These are phyloP conservation scores for Aspergillus asperescens DNA, from an alignment of 495 filamentous ascomycete genomes.

Conservation along the genomic window DNA sequence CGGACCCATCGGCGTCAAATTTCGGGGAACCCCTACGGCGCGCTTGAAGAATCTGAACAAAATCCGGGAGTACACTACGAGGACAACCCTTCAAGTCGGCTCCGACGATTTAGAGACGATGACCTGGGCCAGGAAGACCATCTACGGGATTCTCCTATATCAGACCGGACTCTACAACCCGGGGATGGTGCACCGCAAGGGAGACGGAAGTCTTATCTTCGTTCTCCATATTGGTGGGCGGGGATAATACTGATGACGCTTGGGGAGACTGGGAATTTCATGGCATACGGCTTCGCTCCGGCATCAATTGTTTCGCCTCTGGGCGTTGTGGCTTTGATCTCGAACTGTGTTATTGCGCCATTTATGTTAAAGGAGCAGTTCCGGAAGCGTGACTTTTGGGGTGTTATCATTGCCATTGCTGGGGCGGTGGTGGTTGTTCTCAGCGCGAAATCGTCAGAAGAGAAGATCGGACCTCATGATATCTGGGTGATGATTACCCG, in stretches of 20 bases:
- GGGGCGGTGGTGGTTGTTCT: slow-evolving; percentile 92
- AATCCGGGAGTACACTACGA: slow-evolving; percentile 7
- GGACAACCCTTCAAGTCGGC: slow-evolving; percentile 21
- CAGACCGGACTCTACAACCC: slow-evolving; percentile 36
- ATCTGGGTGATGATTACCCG: slow-evolving; percentile 85
- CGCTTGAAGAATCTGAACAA: slow-evolving; percentile 31
- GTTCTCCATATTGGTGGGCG: slow-evolving; percentile 92
- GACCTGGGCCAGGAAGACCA: slow-evolving; percentile 17
- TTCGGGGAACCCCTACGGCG: slow-evolving; percentile 30
- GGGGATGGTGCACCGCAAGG: slow-evolving; percentile 25
- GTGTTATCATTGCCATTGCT: slow-evolving; percentile 74
- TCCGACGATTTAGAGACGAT: slow-evolving; percentile 10
- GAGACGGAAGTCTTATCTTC: slow-evolving; percentile 63
- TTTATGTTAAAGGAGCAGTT: slow-evolving; percentile 87
- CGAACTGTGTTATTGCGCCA: slow-evolving; percentile 94
- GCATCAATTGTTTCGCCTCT: slow-evolving; percentile 96
- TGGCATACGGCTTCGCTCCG: slow-evolving; percentile 97
- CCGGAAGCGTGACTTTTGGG: slow-evolving; percentile 77
- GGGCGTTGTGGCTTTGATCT: slow-evolving; percentile 89
- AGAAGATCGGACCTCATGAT: slow-evolving; percentile 82
- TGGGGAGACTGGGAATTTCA: slow-evolving; percentile 94
- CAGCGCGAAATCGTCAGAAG: slow-evolving; percentile 84
- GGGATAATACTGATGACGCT: slow-evolving; percentile 86
- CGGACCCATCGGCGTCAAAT: slow-evolving; percentile 18
- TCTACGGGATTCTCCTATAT: slow-evolving; percentile 32